phyloP scores from a whole-genome alignment of 2,329 filamentous ascomycete species.

The Curvularia spicifera region DNA sequence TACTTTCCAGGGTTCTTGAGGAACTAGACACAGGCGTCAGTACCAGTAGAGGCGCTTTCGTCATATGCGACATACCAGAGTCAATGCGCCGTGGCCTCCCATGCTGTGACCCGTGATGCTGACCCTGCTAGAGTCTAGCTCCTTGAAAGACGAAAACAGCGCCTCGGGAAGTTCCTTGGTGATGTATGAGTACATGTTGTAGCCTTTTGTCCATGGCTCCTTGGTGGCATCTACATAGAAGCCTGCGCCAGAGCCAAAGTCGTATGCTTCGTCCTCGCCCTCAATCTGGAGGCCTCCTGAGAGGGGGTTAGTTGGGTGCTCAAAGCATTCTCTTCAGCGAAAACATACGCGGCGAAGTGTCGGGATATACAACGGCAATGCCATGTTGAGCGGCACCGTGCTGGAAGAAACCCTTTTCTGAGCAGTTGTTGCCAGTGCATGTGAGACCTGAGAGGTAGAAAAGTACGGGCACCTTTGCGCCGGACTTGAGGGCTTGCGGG shows the following conservation, averaged over 20 bases:
- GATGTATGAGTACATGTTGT: slow-evolving; percentile 95
- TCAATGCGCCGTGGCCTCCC: slow-evolving; percentile 95
- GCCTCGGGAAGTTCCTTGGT: slow-evolving; percentile 82
- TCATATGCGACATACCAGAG: slow-evolving; percentile 60
- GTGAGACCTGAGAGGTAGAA: slow-evolving; percentile 95
- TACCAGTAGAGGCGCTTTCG: slow-evolving; percentile 8
- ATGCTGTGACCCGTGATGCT: slow-evolving; percentile 94
- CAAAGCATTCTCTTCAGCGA: not conserved
- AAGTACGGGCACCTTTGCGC: slow-evolving; percentile 76
- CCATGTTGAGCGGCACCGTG: slow-evolving; percentile 77
- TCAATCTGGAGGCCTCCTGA: slow-evolving; percentile 75
- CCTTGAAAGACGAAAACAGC: slow-evolving; percentile 73
- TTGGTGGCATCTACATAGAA: slow-evolving; percentile 92
- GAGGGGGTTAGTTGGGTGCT: slow-evolving; percentile 23
- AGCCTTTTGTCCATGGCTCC: slow-evolving; percentile 75
- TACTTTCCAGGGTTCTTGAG: slow-evolving; percentile 91
- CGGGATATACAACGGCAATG: slow-evolving; percentile 92
- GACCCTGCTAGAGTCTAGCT: slow-evolving; percentile 73
- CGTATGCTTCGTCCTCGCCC: slow-evolving; percentile 86
- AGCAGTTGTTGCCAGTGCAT: slow-evolving; percentile 84
- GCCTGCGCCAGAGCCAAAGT: slow-evolving; percentile 89
- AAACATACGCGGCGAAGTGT: slow-evolving; percentile 82
- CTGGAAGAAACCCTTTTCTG: slow-evolving; percentile 88
- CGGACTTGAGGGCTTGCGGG: slow-evolving; percentile 65
- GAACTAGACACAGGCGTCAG: slow-evolving; percentile 58